Percentiles rank a stretch among this genome's conserved stretches.
phyloP scores from a whole-genome alignment of 73 alveolate species.

The Paramecium primaurelia region DNA sequence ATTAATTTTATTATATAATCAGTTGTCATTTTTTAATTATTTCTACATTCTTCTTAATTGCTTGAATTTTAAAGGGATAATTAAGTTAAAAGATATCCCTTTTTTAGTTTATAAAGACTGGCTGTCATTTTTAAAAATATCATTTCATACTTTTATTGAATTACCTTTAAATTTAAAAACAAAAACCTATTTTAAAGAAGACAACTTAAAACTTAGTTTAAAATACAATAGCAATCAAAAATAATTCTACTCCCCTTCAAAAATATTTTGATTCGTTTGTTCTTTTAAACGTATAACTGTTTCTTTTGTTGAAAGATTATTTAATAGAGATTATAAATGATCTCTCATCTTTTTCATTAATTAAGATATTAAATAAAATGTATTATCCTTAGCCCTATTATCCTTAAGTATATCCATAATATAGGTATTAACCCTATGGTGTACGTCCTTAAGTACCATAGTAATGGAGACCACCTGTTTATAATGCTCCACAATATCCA shows the following conservation, averaged over 20 bases:
- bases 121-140: conserved; percentile 27
- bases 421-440: conserved; percentile 16
- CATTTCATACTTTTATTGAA: conserved; percentile 6
- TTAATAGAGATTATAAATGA: not conserved
- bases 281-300: not conserved
- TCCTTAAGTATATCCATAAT: not conserved
- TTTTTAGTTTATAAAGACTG: conserved; percentile 29
- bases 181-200: not conserved
- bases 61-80: not conserved
- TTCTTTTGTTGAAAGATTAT: not conserved
- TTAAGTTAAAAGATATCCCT: conserved; percentile 19
- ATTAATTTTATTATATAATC: not conserved
- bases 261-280: not conserved
- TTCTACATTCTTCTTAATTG: not conserved
- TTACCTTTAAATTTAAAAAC: not conserved
- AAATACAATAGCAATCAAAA: not conserved
- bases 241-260: not conserved
- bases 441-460: not conserved
- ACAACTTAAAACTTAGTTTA: not conserved
- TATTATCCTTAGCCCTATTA: not conserved
- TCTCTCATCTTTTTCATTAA: not conserved
- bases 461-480: conserved; percentile 29
- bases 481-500: not conserved
- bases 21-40: not conserved
- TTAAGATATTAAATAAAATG: not conserved